These are phyloP conservation scores for Lumnitzera racemosa DNA, from an alignment of 345 rosid species.

Conservation along the genomic window DNA sequence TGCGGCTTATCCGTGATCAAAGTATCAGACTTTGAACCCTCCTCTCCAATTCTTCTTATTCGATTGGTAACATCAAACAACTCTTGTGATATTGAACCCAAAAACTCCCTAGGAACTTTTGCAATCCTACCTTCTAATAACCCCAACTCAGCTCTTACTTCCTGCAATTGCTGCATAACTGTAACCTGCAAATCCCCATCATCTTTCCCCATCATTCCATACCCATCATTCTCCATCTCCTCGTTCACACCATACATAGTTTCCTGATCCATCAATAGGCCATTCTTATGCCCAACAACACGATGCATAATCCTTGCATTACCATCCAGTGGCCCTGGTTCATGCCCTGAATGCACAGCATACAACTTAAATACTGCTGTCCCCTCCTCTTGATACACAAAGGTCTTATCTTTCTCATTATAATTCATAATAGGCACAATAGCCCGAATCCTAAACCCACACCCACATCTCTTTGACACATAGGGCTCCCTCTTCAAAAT, in stretches of 20 bases:
- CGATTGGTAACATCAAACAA: conserved; percentile 59
- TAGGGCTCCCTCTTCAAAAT: conserved; percentile 96
- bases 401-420: conserved; percentile 90
- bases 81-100: conserved; percentile 71
- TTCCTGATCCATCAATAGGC: conserved; percentile 70
- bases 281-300: conserved; percentile 82
- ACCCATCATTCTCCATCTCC: conserved; percentile 62
- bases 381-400: conserved; percentile 96
- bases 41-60: conserved; percentile 73
- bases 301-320: conserved; percentile 98
- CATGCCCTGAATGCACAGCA: conserved; percentile 98
- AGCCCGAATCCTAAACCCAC: conserved; percentile 94
- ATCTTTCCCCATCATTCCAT: conserved; percentile 60
- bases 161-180: conserved; percentile 78
- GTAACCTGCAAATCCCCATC: conserved; percentile 59
- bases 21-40: conserved; percentile 44
- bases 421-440: conserved; percentile 92
- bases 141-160: conserved; percentile 61
- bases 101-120: conserved; percentile 46
- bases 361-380: conserved; percentile 83
- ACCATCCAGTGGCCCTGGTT: conserved; percentile 94
- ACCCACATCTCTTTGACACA: conserved; percentile 93
- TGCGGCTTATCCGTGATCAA: conserved; percentile 50
- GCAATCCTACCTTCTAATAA: conserved; percentile 61
- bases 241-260: conserved; percentile 78